Percentiles rank a stretch among this genome's conserved stretches.
Conservation (phyloP, 352 stramenopile genomes). For the Peronosclerospora sorghi region DNA sequence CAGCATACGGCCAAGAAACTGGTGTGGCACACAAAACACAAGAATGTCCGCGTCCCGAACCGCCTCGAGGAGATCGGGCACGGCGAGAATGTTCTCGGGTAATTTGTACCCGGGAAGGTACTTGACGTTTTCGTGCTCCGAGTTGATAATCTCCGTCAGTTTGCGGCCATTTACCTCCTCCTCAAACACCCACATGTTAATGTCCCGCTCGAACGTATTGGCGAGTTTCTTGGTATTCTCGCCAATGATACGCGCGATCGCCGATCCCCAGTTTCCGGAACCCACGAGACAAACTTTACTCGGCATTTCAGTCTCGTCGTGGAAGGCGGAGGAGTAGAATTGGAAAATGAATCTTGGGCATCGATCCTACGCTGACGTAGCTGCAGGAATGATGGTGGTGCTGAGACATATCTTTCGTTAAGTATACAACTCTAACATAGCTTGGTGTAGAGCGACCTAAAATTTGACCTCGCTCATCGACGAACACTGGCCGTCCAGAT, state of each 20-base stretch:
- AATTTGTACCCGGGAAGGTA: conserved; percentile 85
- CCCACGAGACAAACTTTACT: conserved; percentile 72
- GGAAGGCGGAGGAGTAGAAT: neutral
- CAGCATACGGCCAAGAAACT: conserved; percentile 89
- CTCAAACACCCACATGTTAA: conserved; percentile 98
- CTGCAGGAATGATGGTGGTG: too few relatives aligned
- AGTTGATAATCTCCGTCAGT: conserved; percentile 95
- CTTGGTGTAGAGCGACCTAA: too few relatives aligned
- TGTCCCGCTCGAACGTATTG: conserved; percentile 75
- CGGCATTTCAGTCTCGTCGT: conserved; percentile 13
- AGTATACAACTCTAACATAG: too few relatives aligned
- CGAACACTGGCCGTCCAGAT: too few relatives aligned
- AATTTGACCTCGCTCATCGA: too few relatives aligned
- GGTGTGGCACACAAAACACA: conserved; percentile 95
- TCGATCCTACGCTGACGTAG: too few relatives aligned
- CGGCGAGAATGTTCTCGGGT: conserved; percentile 88
- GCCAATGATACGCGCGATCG: conserved; percentile 75
- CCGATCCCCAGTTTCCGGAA: conserved; percentile 75
- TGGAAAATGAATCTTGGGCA: too few relatives aligned
- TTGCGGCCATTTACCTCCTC: conserved; percentile 82
- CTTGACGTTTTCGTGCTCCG: conserved; percentile 95
- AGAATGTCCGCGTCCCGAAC: conserved; percentile 87
- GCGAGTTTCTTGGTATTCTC: conserved; percentile 49
- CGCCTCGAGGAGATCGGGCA: conserved; percentile 86
- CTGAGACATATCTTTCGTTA: too few relatives aligned